phyloP scores from a whole-genome alignment of 139 green algal genomes.

The Closterium sp. region DNA sequence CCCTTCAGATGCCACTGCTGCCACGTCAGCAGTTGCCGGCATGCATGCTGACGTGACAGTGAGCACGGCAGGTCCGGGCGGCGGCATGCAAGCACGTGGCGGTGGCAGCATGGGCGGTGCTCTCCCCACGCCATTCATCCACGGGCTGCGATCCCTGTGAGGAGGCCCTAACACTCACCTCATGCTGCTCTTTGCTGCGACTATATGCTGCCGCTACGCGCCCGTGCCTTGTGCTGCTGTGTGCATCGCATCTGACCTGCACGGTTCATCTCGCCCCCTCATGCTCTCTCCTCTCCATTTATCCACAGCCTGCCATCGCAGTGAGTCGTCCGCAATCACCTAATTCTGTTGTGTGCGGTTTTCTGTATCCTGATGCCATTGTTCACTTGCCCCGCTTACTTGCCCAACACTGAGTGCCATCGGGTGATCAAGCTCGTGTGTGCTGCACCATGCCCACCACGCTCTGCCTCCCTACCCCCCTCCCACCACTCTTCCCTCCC shows the following conservation, averaged over 20 bases:
- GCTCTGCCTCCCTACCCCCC: no score
- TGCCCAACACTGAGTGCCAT: neutral
- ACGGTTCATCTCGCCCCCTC: no score
- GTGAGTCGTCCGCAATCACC: no score
- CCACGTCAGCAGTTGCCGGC: neutral
- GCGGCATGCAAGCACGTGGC: neutral
- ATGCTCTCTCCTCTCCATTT: neutral
- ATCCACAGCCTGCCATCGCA: neutral
- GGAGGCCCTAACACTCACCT: neutral
- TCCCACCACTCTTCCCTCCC: no score
- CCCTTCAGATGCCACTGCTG: neutral
- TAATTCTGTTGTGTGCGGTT: no score
- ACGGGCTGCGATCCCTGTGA: neutral
- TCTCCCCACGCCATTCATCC: neutral
- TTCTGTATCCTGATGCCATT: no score
- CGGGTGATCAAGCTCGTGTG: neutral
- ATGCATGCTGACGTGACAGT: neutral
- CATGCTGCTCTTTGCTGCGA: neutral
- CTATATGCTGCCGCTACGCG: no score
- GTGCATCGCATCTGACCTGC: no score
- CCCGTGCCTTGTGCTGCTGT: no score
- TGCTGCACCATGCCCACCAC: no score
- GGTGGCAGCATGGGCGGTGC: neutral
- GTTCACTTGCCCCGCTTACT: no score
- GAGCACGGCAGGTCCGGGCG: neutral